Evolutionary conservation across 139 green algal species (phyloP), one percentile per base, ranked within the genome.

Genomic region (Pseudopediastrum boryanum): DNA sequence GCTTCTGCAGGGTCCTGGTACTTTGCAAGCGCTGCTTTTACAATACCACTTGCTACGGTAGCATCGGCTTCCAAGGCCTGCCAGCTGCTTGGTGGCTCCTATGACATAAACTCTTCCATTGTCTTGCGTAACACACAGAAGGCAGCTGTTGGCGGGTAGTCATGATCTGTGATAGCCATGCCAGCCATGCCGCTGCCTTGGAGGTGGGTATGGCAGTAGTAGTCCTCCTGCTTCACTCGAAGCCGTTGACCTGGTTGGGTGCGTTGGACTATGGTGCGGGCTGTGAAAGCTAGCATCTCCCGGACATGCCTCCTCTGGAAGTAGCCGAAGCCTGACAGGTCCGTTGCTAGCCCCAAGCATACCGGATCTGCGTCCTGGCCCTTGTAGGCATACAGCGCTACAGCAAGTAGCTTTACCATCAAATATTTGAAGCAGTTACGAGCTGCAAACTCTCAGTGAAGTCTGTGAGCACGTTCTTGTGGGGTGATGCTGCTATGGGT

Each of bases 271-370:
- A 99, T 93, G 0, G 96, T 99, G 31, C 95, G 85, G 27, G 81
- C 82, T 13, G 97, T 88, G 86, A 99, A 99, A 9, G 78, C 91
- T 1, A 99, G 89, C 83, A 98, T 95, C 81, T 99, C 97, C 27
- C 88, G 86, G 10, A 99, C 96, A 9, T 83, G 89, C 25, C 75
- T 84, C 1, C 93, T 77, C 75, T 97, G 92, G 68, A 99, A 99
- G 83, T 95, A 99, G 3, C 96, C 96, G 78, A 99, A 99, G 42
- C 88, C 90, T 13, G 77, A 92, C 13, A 99, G 82, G 73, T 99
- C 96, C 21, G 83, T 83, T 1, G 90, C 94, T 16, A 90, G 83
- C 2, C 93, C 96, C 13, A 99, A 78, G 27, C 95, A 76, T 50
- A 61, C 51, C 4, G 76, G 76, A 9, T 72, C 62, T 39, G 41